A percentile compares a stretch with the other conserved stretches of the same genome.
Conservation (phyloP, 805 yeast species). For the Jamesozyma rosinii region DNA sequence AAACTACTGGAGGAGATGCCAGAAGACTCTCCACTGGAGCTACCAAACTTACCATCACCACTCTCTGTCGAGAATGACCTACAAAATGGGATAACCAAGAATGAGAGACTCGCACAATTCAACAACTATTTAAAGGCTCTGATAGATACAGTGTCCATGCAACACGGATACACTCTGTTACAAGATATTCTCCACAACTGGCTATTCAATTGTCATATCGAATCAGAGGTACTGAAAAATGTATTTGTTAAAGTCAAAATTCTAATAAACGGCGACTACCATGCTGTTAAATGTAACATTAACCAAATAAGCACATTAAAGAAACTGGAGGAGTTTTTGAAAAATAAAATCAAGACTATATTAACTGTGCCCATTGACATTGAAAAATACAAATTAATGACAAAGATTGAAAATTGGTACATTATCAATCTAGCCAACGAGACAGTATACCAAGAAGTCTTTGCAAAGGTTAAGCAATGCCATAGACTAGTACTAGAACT, state of each 20-base stretch:
- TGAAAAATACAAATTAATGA: slow-evolving; percentile 3
- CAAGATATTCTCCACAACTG: slow-evolving; percentile 6
- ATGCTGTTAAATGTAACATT: slow-evolving; percentile 13
- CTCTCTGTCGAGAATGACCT: not conserved
- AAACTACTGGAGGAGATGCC: slow-evolving; percentile 4
- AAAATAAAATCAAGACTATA: not conserved
- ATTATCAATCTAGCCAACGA: slow-evolving; percentile 12
- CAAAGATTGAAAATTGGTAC: slow-evolving; percentile 16
- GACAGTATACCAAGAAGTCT: slow-evolving; percentile 9
- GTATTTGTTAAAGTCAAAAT: slow-evolving; percentile 15
- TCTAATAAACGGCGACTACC: slow-evolving; percentile 15
- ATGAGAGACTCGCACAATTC: slow-evolving; percentile 8
- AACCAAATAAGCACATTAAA: slow-evolving; percentile 9
- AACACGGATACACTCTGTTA: not conserved
- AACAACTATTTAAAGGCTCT: slow-evolving; percentile 6
- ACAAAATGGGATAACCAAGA: not conserved
- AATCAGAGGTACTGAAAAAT: not conserved
- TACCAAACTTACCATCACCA: slow-evolving; percentile 13
- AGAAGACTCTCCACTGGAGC: not conserved
- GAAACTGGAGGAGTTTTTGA: slow-evolving; percentile 6
- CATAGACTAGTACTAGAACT: slow-evolving; percentile 10
- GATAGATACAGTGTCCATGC: not conserved
- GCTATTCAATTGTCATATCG: slow-evolving; percentile 3
- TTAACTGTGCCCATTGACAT: not conserved
- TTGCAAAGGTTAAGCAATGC: slow-evolving; percentile 6